These are phyloP conservation scores for Apiospora saccharicola DNA, from an alignment of 2,329 filamentous ascomycete species.

Conservation along the genomic window DNA sequence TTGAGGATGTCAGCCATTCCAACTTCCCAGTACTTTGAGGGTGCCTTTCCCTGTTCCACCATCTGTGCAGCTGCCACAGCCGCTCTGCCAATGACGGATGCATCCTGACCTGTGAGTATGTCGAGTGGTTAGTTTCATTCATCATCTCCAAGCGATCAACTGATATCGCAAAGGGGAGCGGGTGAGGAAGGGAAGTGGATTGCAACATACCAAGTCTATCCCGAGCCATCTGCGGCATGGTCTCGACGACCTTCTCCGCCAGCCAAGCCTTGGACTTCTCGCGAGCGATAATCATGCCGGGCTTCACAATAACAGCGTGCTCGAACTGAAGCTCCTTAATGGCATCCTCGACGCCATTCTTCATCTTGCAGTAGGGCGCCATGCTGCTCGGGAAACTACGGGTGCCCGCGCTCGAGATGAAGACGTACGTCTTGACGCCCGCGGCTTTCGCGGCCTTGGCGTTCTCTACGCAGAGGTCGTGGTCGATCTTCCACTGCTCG, in stretches of 20 bases:
- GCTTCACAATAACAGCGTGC: constrained; percentile 75
- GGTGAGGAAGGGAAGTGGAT: not conserved
- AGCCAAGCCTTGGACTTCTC: constrained; percentile 14
- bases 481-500: constrained; percentile 86
- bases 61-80: constrained; percentile 67
- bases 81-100: constrained; percentile 73
- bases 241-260: not conserved
- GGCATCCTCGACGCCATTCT: constrained; percentile 85
- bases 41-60: constrained; percentile 66
- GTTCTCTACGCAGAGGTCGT: constrained; percentile 83
- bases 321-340: constrained; percentile 78
- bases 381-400: constrained; percentile 48
- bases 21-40: constrained; percentile 67
- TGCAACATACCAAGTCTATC: constrained; percentile 3
- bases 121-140: not conserved
- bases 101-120: constrained; percentile 68
- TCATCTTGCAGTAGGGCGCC: constrained; percentile 67
- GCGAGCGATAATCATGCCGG: constrained; percentile 76
- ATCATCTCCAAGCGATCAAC: not conserved
- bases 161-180: not conserved
- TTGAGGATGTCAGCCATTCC: constrained; percentile 69
- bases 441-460: constrained; percentile 77
- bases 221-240: not conserved
- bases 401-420: constrained; percentile 69
- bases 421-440: constrained; percentile 77